Conservation (phyloP, 2,329 filamentous ascomycete genomes). For the Trichoderma pleuroti region DNA sequence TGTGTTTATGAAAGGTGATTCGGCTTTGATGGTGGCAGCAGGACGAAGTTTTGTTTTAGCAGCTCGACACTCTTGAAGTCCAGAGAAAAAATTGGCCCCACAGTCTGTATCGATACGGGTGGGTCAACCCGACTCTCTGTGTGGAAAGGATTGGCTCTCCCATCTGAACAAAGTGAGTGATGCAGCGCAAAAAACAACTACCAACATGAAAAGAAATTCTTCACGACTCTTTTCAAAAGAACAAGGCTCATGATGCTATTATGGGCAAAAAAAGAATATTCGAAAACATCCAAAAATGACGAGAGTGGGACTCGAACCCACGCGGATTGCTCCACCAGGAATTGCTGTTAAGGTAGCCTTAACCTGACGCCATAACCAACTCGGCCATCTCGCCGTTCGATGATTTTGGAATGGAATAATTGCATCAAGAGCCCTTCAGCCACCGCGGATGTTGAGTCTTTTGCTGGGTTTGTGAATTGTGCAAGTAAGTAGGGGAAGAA, state of each 20-base stretch:
- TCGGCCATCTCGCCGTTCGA: slow-evolving; percentile 20
- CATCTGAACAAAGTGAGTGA: background rate
- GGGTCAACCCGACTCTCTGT: background rate
- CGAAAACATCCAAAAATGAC: slow-evolving; percentile 18
- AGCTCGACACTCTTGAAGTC: background rate
- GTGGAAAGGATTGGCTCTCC: background rate
- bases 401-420: background rate
- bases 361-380: slow-evolving; percentile 22
- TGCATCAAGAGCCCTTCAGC: background rate
- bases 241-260: background rate
- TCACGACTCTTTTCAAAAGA: background rate
- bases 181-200: background rate
- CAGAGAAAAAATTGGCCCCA: slow-evolving; percentile 17
- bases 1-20: background rate
- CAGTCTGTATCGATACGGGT: slow-evolving; percentile 2
- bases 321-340: slow-evolving; percentile 23
- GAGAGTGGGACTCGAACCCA: slow-evolving; percentile 23
- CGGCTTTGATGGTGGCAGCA: background rate
- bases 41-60: slow-evolving; percentile 1
- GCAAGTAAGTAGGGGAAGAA: background rate
- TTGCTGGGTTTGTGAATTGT: background rate
- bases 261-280: background rate
- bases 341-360: slow-evolving; percentile 22
- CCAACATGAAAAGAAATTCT: too few species aligned
- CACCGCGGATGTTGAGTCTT: background rate